Base-by-base conservation (phyloP, 805 yeast species). In the Wickerhamiella bombiphila region DNA sequence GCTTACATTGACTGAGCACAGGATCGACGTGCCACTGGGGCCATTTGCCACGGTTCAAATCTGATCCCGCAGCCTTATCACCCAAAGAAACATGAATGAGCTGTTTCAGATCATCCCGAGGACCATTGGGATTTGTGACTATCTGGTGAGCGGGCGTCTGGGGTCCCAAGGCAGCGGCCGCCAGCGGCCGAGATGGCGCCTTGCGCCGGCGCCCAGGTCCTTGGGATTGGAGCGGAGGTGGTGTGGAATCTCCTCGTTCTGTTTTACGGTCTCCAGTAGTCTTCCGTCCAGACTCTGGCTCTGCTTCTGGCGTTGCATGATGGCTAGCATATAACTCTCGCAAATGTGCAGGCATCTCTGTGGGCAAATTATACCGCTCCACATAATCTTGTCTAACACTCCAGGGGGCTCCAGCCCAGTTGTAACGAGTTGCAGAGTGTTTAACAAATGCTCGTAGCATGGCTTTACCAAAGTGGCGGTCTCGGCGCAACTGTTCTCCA, bases 331-430 rank as follows among this genome's bases (percentile, higher is more conserved):
- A 34, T 9, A 41, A 19, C 18, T 25, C 16, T 15, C 28, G 18
- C 18, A 50, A 34, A 4, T 39, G 36, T 9, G 38, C 36, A 15
- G 50, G 49, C 30, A 41, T 31, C 28, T 42, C 45, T 1, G 42
- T 37, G 13, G 45, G 37, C 15, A 82, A 79, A 46, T 80, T 61
- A 54, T 76, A 82, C 48, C 68, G 68, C 39, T 64, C 65, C 0
- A 91, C 91, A 55, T 72, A 82, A 46, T 76, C 75, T 19, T 72
- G 74, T 53, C 77, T 80, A 13, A 91, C 91, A 16, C 88, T 74
- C 97, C 97, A 91, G 2, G 97, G 97, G 2, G 96, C 88, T 3
- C 97, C 96, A 31, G 76, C 65, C 65, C 80, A 81, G 38, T 77
- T 69, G 1, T 86, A 80, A 39, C 94, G 72, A 5, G 79, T 66